Percentiles rank a stretch among this genome's conserved stretches.
Conservation (phyloP, 305 asterid genomes). For the Lippia alba region DNA sequence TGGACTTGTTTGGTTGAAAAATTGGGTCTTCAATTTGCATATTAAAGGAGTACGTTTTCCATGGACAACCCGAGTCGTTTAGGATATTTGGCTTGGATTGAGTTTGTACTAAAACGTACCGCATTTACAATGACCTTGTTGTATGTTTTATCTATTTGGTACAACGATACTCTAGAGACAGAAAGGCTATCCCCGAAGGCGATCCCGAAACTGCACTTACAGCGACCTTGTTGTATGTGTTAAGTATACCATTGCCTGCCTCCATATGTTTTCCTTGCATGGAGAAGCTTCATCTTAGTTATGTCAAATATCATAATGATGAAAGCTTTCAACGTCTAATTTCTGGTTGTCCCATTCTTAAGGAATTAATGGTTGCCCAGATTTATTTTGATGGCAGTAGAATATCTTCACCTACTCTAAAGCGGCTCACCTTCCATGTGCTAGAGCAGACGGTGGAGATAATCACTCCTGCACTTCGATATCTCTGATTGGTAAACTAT, state of each 20-base stretch:
- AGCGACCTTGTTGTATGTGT: too few species aligned
- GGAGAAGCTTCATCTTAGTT: conserved; percentile 24
- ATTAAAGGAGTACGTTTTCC: too few species aligned
- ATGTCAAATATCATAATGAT: background rate
- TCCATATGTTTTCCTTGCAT: conserved; percentile 22
- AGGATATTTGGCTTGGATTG: too few species aligned
- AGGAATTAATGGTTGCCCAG: conserved; percentile 1
- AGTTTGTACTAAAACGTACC: too few species aligned
- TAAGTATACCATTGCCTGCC: background rate
- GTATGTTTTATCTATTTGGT: too few species aligned
- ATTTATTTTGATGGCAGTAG: background rate
- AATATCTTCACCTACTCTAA: conserved; percentile 2
- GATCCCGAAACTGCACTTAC: too few species aligned
- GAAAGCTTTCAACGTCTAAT: conserved; percentile 11
- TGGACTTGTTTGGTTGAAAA: too few species aligned
- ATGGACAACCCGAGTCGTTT: too few species aligned
- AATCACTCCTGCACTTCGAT: conserved; percentile 14
- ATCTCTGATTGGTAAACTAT: background rate
- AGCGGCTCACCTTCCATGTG: background rate
- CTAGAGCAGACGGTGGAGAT: background rate
- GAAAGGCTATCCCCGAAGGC: too few species aligned
- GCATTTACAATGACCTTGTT: too few species aligned
- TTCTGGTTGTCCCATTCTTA: conserved; percentile 9
- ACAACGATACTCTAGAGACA: too few species aligned
- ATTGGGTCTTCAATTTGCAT: too few species aligned